Evolutionary conservation across 805 yeast genomes (phyloP), one percentile per base, ranked within the genome.

Genomic region (Candida silvatica): DNA sequence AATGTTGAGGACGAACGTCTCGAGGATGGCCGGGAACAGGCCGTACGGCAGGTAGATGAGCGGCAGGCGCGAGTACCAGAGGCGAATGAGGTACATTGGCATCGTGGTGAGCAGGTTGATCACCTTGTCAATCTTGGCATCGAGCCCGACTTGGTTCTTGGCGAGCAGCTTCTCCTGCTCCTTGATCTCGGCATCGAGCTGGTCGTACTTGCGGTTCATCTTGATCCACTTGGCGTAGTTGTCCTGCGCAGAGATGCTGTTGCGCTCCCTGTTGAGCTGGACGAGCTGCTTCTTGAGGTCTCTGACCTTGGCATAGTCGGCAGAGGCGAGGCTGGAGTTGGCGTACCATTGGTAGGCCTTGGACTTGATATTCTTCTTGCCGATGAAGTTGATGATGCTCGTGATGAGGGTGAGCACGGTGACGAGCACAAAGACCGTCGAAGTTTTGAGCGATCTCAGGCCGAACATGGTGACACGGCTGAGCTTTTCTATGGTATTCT

Each of bases 181-280:
- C 14, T 65, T 69, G 29, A 80, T 60, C 40, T 81, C 75, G 12
- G 57, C 63, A 29, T 67, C 64, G 33, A 83, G 49, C 39, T 70
- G 67, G 44, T 80, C 87, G 38, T 69, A 61, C 46, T 68, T 71
- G 32, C 98, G 71, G 49, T 86, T 88, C 42, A 88, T 66, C 54
- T 86, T 86, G 1, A 97, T 94, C 97, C 97, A 92, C 49, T 74
- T 79, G 20, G 97, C 96, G 56, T 90, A 92, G 49, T 92, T 78
- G 54, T 92, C 97, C 56, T 90, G 96, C 2, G 97, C 90, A 37
- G 85, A 74, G 7, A 87, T 71, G 2, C 66, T 42, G 20, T 73
- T 63, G 41, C 86, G 70, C 46, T 77, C 74, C 11, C 61, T 64
- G 44, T 71, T 64, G 17, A 75, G 50, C 15, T 59, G 54, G 12